A percentile compares a stretch with the other conserved stretches of the same genome.
These are phyloP conservation scores for Gracilaria vermiculophylla DNA, from an alignment of 23 red algal genomes.

Conservation along the genomic window DNA sequence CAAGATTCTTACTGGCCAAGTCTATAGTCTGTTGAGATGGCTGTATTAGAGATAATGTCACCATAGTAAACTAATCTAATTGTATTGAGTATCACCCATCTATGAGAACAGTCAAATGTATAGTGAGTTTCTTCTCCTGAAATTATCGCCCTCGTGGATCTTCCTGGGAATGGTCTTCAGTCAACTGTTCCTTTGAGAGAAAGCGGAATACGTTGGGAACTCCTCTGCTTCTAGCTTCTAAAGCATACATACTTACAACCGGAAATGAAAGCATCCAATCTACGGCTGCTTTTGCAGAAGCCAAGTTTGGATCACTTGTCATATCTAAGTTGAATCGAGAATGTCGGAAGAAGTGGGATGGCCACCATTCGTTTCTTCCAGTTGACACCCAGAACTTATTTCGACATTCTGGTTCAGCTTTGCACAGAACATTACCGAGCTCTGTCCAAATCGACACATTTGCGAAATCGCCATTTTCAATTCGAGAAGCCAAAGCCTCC, in stretches of 20 bases:
- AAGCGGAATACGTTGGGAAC: constrained; percentile 21
- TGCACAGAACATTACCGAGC: constrained; percentile 5
- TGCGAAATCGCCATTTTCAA: constrained; percentile 55
- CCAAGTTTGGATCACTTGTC: constrained; percentile 12
- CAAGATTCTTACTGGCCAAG: too few relatives aligned
- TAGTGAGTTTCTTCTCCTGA: too few relatives aligned
- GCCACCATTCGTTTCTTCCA: constrained; percentile 49
- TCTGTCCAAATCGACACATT: constrained; percentile 51
- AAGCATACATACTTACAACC: constrained; percentile 8
- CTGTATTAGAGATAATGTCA: too few relatives aligned
- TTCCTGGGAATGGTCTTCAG: neutral
- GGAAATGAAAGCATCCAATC: constrained; percentile 22
- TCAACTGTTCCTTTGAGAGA: neutral
- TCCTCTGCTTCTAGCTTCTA: constrained; percentile 24
- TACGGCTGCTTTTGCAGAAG: constrained; percentile 44
- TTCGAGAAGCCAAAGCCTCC: constrained; percentile 39
- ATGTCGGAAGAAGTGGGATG: constrained; percentile 55
- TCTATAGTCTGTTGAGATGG: too few relatives aligned
- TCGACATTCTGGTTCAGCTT: neutral
- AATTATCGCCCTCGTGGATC: neutral
- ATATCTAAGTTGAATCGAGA: constrained; percentile 32
- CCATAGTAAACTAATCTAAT: too few relatives aligned
- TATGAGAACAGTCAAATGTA: too few relatives aligned
- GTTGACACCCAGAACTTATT: constrained; percentile 13
- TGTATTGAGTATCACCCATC: too few relatives aligned